Evolutionary conservation across 305 asterid genomes (phyloP).

Genomic region (Rubia peregrina): DNA sequence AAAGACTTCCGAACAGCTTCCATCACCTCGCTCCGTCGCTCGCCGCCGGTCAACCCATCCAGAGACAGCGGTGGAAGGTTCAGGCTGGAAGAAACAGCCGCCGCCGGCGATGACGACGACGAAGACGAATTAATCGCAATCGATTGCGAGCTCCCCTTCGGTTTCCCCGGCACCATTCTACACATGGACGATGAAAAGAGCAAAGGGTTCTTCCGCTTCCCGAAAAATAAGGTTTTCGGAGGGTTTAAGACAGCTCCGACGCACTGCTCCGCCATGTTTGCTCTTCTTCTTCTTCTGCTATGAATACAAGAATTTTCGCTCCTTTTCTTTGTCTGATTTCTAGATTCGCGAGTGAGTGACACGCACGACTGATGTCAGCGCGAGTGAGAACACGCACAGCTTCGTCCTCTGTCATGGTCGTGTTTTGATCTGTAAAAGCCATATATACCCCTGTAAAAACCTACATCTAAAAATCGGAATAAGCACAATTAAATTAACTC

Average conservation of each 20-base stretch:
- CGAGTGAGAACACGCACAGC: no score
- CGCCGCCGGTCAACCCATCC: constrained; percentile 28
- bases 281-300: background rate
- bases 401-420: no score
- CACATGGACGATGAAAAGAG: constrained; percentile 15
- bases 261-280: constrained; percentile 9
- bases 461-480: no score
- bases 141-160: constrained; percentile 23
- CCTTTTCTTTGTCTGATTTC: no score
- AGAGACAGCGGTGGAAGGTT: constrained; percentile 23
- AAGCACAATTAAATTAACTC: no score
- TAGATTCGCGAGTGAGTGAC: no score
- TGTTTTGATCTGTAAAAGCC: no score
- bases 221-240: constrained; percentile 30
- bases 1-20: constrained; percentile 41
- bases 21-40: constrained; percentile 52
- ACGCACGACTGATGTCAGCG: no score
- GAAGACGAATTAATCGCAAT: constrained; percentile 20
- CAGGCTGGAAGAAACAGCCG: constrained; percentile 30
- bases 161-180: constrained; percentile 18
- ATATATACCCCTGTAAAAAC: no score
- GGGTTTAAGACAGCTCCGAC: constrained; percentile 28
- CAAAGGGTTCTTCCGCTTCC: constrained; percentile 13
- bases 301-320: background rate
- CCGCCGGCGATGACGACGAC: constrained; percentile 35